Conservation (phyloP, 2,329 filamentous ascomycete species). For the Paecilomyces dactylethromorphus region DNA sequence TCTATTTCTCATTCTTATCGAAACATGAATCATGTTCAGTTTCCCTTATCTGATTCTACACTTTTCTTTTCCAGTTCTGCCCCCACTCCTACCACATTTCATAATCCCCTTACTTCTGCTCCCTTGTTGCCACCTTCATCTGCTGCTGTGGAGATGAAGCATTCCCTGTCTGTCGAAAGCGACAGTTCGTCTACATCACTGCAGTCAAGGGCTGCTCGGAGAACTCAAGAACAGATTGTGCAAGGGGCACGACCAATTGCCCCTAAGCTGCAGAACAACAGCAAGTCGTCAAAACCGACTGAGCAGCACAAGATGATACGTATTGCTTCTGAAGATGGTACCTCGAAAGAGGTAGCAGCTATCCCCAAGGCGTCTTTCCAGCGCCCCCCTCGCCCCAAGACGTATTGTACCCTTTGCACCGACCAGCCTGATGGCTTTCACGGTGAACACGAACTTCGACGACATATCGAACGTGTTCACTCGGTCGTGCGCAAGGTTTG, state of each 20-base stretch:
- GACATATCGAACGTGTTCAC: constrained; percentile 65
- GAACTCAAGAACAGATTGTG: constrained; percentile 43
- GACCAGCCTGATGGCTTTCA: constrained; percentile 74
- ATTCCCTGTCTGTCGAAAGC: constrained; percentile 43
- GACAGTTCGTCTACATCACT: constrained; percentile 37
- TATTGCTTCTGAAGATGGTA: constrained; percentile 47
- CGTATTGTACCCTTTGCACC: constrained; percentile 63
- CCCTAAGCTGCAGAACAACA: constrained; percentile 35
- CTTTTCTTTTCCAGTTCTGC: constrained; percentile 30
- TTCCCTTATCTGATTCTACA: constrained; percentile 25
- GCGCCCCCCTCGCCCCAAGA: constrained; percentile 61
- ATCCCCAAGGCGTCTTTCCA: constrained; percentile 51
- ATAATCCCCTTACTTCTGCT: constrained; percentile 13
- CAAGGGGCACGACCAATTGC: constrained; percentile 45
- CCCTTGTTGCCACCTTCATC: constrained; percentile 29
- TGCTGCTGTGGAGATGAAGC: constrained; percentile 44
- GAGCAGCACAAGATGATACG: constrained; percentile 44
- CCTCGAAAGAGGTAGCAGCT: constrained; percentile 48
- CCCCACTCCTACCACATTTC: constrained; percentile 25
- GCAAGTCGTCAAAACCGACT: constrained; percentile 18
- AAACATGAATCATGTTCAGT: constrained; percentile 23
- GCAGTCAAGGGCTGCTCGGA: constrained; percentile 39
- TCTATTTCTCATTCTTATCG: constrained; percentile 16
- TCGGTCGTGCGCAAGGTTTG: constrained; percentile 52
- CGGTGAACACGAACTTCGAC: constrained; percentile 73